Evolutionary conservation across 2,329 filamentous ascomycete species (phyloP).

Genomic region (Coniochaeta sp.): DNA sequence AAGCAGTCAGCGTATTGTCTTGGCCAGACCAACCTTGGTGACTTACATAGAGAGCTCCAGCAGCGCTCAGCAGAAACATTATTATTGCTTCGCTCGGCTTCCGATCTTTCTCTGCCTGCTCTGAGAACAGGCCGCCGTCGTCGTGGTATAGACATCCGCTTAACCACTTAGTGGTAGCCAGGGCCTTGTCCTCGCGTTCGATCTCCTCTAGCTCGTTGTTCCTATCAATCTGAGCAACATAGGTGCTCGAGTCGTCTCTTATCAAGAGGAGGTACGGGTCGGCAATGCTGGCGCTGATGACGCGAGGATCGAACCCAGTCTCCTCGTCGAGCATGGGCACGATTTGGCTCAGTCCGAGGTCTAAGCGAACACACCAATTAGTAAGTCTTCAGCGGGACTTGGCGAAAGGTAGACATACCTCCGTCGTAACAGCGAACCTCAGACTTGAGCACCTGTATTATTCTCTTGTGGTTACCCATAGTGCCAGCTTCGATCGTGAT

Average conservation of each 20-base stretch:
- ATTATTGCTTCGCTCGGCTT: conserved; percentile 46
- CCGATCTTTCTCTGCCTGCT: conserved; percentile 28
- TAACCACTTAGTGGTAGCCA: conserved; percentile 63
- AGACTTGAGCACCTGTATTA: conserved; percentile 80
- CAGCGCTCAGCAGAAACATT: conserved; percentile 68
- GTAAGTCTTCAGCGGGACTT: background rate
- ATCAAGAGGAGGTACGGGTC: conserved; percentile 82
- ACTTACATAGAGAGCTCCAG: conserved; percentile 69
- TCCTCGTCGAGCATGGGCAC: conserved; percentile 90
- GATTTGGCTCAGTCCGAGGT: conserved; percentile 84
- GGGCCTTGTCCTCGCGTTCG: conserved; percentile 50
- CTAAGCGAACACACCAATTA: conserved; percentile 33
- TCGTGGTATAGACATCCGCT: conserved; percentile 81
- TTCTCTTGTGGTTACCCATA: conserved; percentile 70
- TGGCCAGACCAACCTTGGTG: no score
- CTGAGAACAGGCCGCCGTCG: conserved; percentile 46
- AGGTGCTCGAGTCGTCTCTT: conserved; percentile 74
- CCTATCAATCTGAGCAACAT: conserved; percentile 71
- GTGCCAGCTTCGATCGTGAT: conserved; percentile 80
- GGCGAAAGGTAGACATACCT: conserved; percentile 45
- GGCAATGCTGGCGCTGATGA: conserved; percentile 73
- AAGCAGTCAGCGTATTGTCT: conserved; percentile 6
- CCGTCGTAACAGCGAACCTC: conserved; percentile 89
- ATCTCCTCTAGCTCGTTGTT: conserved; percentile 82
- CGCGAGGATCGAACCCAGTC: conserved; percentile 70